A percentile compares a stretch with the other conserved stretches of the same genome.
Evolutionary conservation across 2,329 filamentous ascomycete species (phyloP).

Genomic region (Hypoxylon sp.): DNA sequence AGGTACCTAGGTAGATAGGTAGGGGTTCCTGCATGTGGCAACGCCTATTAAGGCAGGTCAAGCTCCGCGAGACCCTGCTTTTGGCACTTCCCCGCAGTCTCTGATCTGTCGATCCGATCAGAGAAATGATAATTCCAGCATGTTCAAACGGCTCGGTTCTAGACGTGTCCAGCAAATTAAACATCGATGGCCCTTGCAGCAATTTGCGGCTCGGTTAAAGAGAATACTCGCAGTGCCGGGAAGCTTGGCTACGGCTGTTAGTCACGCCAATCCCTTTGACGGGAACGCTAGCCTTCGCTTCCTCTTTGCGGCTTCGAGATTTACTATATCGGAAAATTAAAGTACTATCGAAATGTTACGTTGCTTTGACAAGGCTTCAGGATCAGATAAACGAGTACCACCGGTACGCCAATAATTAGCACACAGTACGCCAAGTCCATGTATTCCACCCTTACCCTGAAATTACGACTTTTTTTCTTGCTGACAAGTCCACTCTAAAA

Average conservation of each 20-base stretch:
- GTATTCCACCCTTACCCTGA: not conserved
- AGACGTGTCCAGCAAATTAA: constrained; percentile 18
- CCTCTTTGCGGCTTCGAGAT: constrained; percentile 6
- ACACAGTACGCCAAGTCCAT: not conserved
- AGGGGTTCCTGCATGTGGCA: constrained; percentile 12
- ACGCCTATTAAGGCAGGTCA: constrained; percentile 34
- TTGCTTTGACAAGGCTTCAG: not conserved
- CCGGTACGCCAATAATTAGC: not conserved
- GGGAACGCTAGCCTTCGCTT: not conserved
- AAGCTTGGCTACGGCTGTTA: constrained; percentile 32
- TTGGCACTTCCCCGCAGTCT: constrained; percentile 36
- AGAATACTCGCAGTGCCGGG: constrained; percentile 21
- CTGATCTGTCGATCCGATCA: constrained; percentile 19
- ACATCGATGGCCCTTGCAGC: constrained; percentile 18
- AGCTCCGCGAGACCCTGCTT: constrained; percentile 27
- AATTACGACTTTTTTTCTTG: not conserved
- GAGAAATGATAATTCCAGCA: not conserved
- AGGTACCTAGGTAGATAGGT: too few relatives aligned
- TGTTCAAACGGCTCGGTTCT: constrained; percentile 6
- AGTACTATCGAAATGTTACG: constrained; percentile 11
- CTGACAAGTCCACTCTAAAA: not conserved
- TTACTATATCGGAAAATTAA: not conserved
- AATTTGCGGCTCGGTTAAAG: constrained; percentile 34
- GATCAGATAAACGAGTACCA: not conserved
- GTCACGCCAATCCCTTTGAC: constrained; percentile 30